Evolutionary conservation across 306 rosid genomes (phyloP).

Genomic region (Oxytropis ochrocephala): DNA sequence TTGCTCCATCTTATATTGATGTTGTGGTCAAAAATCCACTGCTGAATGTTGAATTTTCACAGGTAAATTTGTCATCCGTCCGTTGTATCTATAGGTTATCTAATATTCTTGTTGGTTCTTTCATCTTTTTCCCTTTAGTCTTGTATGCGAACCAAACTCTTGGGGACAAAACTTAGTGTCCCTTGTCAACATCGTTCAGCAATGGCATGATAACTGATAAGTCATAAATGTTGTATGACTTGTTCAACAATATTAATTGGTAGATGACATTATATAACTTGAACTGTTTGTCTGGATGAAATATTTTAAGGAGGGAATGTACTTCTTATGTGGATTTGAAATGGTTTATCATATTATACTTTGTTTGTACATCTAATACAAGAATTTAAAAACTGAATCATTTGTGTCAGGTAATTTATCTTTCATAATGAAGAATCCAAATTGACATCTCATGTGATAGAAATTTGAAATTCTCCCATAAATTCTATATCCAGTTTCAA

Average conservation of each 20-base stretch:
- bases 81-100: background rate
- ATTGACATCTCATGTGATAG: background rate
- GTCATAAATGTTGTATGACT: background rate
- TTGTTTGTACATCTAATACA: background rate
- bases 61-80: slow-evolving; percentile 40
- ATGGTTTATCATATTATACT: background rate
- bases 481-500: background rate
- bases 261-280: background rate
- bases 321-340: slow-evolving; percentile 2
- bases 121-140: background rate
- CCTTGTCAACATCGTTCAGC: slow-evolving; percentile 3
- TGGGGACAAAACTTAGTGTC: slow-evolving; percentile 7
- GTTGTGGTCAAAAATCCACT: slow-evolving; percentile 70
- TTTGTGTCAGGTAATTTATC: background rate
- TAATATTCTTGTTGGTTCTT: background rate
- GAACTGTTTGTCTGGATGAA: background rate
- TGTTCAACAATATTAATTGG: background rate
- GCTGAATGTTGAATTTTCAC: slow-evolving; percentile 77
- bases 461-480: background rate
- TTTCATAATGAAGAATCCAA: background rate
- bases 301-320: background rate
- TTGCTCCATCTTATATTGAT: slow-evolving; percentile 75
- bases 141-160: slow-evolving; percentile 8
- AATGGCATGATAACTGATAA: background rate
- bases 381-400: background rate